A percentile compares a stretch with the other conserved stretches of the same genome.
These are phyloP conservation scores for Bipolaris victoriae DNA, from an alignment of 2,329 filamentous ascomycete genomes.

Conservation along the genomic window DNA sequence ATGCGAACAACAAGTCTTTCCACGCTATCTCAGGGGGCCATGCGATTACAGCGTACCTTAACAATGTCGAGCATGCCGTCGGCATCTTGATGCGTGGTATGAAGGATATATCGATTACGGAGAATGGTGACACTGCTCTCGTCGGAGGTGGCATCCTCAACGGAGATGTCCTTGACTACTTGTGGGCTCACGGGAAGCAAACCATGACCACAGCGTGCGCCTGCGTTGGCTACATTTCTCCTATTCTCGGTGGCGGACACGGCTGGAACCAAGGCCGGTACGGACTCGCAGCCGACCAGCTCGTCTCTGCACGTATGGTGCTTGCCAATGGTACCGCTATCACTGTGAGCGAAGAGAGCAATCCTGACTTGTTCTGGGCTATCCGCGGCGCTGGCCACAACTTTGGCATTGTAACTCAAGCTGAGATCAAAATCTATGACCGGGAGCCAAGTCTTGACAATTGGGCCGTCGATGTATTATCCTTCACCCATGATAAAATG, in stretches of 20 bases:
- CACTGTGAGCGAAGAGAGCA: slow-evolving; percentile 36
- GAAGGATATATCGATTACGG: slow-evolving; percentile 31
- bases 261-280: slow-evolving; percentile 61
- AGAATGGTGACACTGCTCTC: slow-evolving; percentile 24
- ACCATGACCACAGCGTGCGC: slow-evolving; percentile 28
- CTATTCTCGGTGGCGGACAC: slow-evolving; percentile 64
- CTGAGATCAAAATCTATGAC: slow-evolving; percentile 29
- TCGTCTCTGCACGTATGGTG: slow-evolving; percentile 43
- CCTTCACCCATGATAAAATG: slow-evolving; percentile 27
- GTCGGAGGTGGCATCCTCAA: slow-evolving; percentile 36
- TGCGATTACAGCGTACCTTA: slow-evolving; percentile 35
- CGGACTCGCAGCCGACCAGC: slow-evolving; percentile 33
- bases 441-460: slow-evolving; percentile 10
- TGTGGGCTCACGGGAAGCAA: slow-evolving; percentile 39
- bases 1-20: slow-evolving; percentile 40
- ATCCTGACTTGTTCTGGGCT: slow-evolving; percentile 49
- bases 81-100: slow-evolving; percentile 40
- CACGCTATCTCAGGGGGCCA: slow-evolving; percentile 48
- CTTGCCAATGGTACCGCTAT: slow-evolving; percentile 46
- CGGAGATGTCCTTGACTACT: slow-evolving; percentile 31
- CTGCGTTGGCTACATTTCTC: slow-evolving; percentile 59
- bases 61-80: slow-evolving; percentile 34
- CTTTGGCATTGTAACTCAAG: slow-evolving; percentile 41
- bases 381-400: slow-evolving; percentile 47
- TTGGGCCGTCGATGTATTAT: slow-evolving; percentile 22